Conservation (phyloP, 2,329 filamentous ascomycete species). For the Elsinoe perseae region DNA sequence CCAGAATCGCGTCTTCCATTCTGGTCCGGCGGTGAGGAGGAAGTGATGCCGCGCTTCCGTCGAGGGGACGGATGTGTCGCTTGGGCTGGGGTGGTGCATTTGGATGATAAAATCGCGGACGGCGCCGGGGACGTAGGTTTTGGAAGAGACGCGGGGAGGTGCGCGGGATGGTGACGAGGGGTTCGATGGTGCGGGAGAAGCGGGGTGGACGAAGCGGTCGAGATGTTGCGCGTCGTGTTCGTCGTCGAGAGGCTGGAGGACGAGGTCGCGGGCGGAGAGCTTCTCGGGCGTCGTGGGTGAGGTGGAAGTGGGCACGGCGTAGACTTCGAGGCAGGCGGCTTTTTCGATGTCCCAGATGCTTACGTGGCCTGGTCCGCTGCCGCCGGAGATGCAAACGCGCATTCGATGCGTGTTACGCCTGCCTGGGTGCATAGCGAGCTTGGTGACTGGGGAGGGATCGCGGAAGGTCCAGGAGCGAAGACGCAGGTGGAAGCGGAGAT, state of each 20-base stretch:
- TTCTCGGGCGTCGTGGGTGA: conserved; percentile 44
- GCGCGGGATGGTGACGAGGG: conserved; percentile 41
- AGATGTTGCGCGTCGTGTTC: conserved; percentile 47
- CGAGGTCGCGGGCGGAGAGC: conserved; percentile 54
- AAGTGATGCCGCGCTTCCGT: conserved; percentile 67
- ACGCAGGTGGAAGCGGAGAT: conserved; percentile 85
- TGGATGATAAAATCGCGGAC: conserved; percentile 68
- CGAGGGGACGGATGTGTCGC: conserved; percentile 44
- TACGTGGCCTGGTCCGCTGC: conserved; percentile 78
- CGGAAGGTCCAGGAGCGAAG: conserved; percentile 83
- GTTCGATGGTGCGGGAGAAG: conserved; percentile 36
- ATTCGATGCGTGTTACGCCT: conserved; percentile 53
- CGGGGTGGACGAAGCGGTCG: conserved; percentile 27
- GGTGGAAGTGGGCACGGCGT: conserved; percentile 52
- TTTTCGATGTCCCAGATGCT: conserved; percentile 96
- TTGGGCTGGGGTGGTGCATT: conserved; percentile 54
- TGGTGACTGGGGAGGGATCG: conserved; percentile 70
- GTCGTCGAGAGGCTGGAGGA: conserved; percentile 83
- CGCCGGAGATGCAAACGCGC: conserved; percentile 83
- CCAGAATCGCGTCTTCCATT: conserved; percentile 91
- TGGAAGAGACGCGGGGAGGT: background rate
- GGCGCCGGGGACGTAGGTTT: conserved; percentile 39
- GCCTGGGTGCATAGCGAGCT: conserved; percentile 66
- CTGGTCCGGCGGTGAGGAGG: conserved; percentile 77
- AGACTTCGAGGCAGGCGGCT: conserved; percentile 78